Evolutionary conservation across 2,329 filamentous ascomycete species (phyloP), one percentile per base, ranked within the genome.

Genomic region (Sporothrix dimorphospora): DNA sequence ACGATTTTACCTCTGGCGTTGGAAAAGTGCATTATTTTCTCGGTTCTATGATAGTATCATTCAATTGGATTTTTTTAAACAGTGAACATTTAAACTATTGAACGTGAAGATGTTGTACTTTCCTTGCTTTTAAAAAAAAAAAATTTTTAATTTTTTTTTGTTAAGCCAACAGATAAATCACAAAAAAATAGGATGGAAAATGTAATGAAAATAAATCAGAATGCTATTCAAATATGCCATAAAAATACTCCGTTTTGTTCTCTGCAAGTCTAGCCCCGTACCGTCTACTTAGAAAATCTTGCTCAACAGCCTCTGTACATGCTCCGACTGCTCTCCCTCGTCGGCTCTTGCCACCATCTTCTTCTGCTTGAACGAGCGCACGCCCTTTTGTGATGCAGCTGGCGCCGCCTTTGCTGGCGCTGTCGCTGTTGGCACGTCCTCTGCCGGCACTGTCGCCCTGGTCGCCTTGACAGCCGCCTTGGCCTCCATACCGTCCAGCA

Each of bases 401-500:
- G 76, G 9, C 75, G 75, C 61, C 69, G 78, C 59, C 71, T 57
- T 61, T 57, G 65, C 45, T 1, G 47, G 19, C 30, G 7, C 27
- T 49, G 21, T 16, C 19, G 40, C 55, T 14, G 51, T 65, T 74
- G 71, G 55, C 75, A 76, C 24, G 34, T 73, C 77, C 38, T 74
- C 77, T n/a, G 51, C 75, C 55, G 51, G 73, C 42, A 70, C 78
- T 12, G 72, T 73, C 27, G 53, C 71, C n/a, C 63, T 75, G 21
- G 73, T 80, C 75, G 78, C 81, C 81, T 83, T 85, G 57, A 81
- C 84, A 69, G 84, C 85, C 76, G 83, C 85, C 79, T 90, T 90
- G 71, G 83, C 84, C 78, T 90, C 88, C 81, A 94, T 94, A 11
- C 90, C 90, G 68, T 93, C 90, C 75, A 93, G 79, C 86, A 94